Percentiles rank a stretch among this genome's conserved stretches.
phyloP scores from a whole-genome alignment of 768 basidiomycete species.

The Boletus vinaceobasis region DNA sequence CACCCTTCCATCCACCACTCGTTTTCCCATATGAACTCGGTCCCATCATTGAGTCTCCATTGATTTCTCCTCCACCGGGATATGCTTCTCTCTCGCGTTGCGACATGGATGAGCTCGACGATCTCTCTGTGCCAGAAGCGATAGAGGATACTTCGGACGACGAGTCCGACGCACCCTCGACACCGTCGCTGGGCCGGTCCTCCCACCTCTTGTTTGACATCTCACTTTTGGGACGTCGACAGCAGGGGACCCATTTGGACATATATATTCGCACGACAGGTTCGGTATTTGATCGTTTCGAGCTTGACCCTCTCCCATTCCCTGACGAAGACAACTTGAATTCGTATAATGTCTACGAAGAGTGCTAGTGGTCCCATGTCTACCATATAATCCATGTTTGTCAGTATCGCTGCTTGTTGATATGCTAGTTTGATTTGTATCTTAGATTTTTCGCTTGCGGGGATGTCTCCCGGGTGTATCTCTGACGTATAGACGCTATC shows the following conservation, averaged over 20 bases:
- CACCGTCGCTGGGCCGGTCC: conserved; percentile 59
- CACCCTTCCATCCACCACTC: conserved; percentile 56
- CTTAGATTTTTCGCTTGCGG: conserved; percentile 10
- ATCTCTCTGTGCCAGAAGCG: conserved; percentile 70
- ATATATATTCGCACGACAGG: conserved; percentile 61
- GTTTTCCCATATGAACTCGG: conserved; percentile 50
- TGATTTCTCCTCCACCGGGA: conserved; percentile 35
- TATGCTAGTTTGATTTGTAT: conserved; percentile 32
- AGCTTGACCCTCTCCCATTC: conserved; percentile 71
- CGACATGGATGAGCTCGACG: conserved; percentile 61
- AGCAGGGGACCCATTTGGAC: conserved; percentile 47
- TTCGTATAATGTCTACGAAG: conserved; percentile 55
- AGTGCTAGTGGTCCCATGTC: conserved; percentile 52
- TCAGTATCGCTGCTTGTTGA: conserved; percentile 21
- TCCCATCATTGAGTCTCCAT: conserved; percentile 40
- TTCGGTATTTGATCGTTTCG: conserved; percentile 61
- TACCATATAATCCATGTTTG: conserved; percentile 27
- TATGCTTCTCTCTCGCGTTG: conserved; percentile 63
- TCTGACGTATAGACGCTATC: background rate
- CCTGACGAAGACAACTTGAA: conserved; percentile 46
- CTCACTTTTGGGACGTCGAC: conserved; percentile 47
- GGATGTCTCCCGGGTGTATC: background rate
- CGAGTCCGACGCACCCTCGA: conserved; percentile 69
- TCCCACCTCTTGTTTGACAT: conserved; percentile 52
- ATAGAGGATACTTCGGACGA: conserved; percentile 86